phyloP scores from a whole-genome alignment of 257 asterid species.

The Nicotiana otophora region DNA sequence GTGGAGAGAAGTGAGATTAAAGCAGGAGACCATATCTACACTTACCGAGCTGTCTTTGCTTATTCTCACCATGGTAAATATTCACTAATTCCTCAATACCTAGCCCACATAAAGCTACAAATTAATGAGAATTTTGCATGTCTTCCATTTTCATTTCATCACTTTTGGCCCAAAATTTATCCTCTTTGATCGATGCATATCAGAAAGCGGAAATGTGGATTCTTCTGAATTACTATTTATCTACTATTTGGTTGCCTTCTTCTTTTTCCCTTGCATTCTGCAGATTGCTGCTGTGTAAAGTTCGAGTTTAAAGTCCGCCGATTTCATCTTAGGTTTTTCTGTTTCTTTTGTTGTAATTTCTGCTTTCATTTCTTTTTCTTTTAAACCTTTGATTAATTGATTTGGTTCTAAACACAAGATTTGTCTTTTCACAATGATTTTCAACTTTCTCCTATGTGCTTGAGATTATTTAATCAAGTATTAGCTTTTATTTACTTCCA shows the following conservation, averaged over 20 bases:
- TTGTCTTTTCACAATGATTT: background rate
- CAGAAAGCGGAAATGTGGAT: constrained; percentile 8
- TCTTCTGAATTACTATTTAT: background rate
- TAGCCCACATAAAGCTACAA: background rate
- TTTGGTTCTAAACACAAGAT: background rate
- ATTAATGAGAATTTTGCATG: background rate
- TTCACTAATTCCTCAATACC: background rate
- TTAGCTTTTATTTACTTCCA: background rate
- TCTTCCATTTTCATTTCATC: background rate
- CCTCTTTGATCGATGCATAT: background rate
- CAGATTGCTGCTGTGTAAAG: background rate
- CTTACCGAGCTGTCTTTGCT: constrained; percentile 73
- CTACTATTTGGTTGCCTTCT: background rate
- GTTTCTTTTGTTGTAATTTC: background rate
- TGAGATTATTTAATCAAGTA: background rate
- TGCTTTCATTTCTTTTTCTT: background rate
- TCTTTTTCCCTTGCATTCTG: background rate
- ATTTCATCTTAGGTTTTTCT: background rate
- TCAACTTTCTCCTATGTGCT: background rate
- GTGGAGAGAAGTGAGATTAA: constrained; percentile 61
- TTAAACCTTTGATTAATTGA: constrained; percentile 2
- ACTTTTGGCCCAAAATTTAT: background rate
- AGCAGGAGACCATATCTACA: constrained; percentile 83
- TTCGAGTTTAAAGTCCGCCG: background rate
- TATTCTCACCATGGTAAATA: constrained; percentile 73